phyloP scores from a whole-genome alignment of 1,284 basidiomycete species.

The Pseudozyma sp. region DNA sequence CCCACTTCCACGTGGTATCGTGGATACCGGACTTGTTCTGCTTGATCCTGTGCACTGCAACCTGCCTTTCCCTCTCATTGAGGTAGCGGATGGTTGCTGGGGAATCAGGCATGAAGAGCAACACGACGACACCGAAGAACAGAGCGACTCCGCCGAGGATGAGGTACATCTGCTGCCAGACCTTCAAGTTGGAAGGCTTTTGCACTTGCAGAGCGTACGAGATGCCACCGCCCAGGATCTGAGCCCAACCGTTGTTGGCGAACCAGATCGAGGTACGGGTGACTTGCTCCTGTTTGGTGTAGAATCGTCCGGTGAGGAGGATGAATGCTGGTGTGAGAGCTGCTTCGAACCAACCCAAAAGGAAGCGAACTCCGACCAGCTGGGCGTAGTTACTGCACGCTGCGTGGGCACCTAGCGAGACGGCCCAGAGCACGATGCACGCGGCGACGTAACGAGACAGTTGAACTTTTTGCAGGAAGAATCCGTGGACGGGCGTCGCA shows the following conservation, averaged over 20 bases:
- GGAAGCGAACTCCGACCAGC: constrained; percentile 58
- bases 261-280: constrained; percentile 57
- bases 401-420: constrained; percentile 61
- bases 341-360: constrained; percentile 65
- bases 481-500: constrained; percentile 37
- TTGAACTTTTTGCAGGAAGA: constrained; percentile 39
- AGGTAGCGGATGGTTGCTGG: constrained; percentile 64
- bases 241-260: constrained; percentile 60
- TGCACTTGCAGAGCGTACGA: constrained; percentile 57
- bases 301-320: constrained; percentile 59
- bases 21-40: constrained; percentile 74
- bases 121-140: constrained; percentile 45
- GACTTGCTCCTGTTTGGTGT: constrained; percentile 53
- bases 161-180: constrained; percentile 63
- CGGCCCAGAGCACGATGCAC: constrained; percentile 70
- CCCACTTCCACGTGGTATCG: constrained; percentile 73
- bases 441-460: constrained; percentile 62
- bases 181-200: constrained; percentile 31
- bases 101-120: constrained; percentile 52
- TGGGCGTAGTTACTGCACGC: constrained; percentile 55
- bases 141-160: constrained; percentile 59
- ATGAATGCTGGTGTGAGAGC: constrained; percentile 58
- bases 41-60: constrained; percentile 74
- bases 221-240: constrained; percentile 59
- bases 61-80: constrained; percentile 72